phyloP scores from a whole-genome alignment of 2,329 filamentous ascomycete genomes.

The Fusarium graminum region DNA sequence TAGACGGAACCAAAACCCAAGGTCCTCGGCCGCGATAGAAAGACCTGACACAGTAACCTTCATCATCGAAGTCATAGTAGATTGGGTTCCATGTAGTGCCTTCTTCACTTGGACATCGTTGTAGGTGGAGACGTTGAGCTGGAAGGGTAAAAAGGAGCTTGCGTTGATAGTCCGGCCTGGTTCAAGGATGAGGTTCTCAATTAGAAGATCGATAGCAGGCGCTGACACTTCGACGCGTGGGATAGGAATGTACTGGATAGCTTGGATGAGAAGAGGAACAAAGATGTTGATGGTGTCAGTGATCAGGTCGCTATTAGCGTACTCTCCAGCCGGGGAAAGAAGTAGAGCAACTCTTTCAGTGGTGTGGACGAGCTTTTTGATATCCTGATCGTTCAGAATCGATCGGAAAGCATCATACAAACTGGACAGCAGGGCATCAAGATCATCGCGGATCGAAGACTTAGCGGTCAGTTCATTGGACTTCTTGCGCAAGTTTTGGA shows the following conservation, averaged over 20 bases:
- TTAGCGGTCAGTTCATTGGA: slow-evolving; percentile 74
- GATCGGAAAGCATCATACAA: slow-evolving; percentile 75
- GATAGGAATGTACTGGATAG: slow-evolving; percentile 89
- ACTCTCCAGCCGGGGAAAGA: slow-evolving; percentile 73
- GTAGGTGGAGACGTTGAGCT: slow-evolving; percentile 82
- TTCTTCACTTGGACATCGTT: slow-evolving; percentile 91
- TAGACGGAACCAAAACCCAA: slow-evolving; percentile 89
- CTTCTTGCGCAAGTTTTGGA: slow-evolving; percentile 65
- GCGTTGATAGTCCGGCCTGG: slow-evolving; percentile 86
- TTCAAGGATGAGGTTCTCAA: slow-evolving; percentile 92
- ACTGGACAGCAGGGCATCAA: slow-evolving; percentile 79
- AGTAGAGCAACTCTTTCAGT: slow-evolving; percentile 76
- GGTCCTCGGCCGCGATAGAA: slow-evolving; percentile 84
- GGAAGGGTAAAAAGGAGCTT: slow-evolving; percentile 90
- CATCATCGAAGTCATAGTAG: slow-evolving; percentile 75
- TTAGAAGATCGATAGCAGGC: slow-evolving; percentile 83
- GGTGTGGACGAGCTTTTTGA: slow-evolving; percentile 76
- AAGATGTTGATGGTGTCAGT: slow-evolving; percentile 84
- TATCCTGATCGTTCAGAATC: slow-evolving; percentile 77
- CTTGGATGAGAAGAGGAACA: slow-evolving; percentile 79
- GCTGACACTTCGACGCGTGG: slow-evolving; percentile 89
- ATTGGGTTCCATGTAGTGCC: slow-evolving; percentile 72
- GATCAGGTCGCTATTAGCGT: slow-evolving; percentile 78
- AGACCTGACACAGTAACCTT: slow-evolving; percentile 85
- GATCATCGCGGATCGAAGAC: slow-evolving; percentile 76